Conservation (phyloP, 1,284 basidiomycete genomes). For the Puccinia horiana region DNA sequence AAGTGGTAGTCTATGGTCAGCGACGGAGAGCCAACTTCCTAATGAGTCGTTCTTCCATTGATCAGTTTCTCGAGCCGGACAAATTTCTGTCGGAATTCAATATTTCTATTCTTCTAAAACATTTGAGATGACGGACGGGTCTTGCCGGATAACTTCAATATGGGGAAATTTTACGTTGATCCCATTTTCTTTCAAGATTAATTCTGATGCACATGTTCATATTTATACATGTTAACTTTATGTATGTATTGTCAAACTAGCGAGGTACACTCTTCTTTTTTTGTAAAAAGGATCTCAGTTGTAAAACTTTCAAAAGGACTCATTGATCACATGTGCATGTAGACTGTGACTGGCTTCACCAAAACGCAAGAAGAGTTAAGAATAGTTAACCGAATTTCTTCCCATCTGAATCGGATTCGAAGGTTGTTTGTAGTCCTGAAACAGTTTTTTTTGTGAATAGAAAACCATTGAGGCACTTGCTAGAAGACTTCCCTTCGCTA, state of each 20-base stretch:
- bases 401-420: background rate
- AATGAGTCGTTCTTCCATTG: background rate
- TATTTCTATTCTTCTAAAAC: background rate
- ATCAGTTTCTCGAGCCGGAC: background rate
- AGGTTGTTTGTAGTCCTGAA: no score
- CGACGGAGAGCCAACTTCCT: conserved; percentile 12
- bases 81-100: background rate
- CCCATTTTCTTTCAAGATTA: background rate
- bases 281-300: background rate
- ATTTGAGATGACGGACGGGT: no score
- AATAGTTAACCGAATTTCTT: no score
- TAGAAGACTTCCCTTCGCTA: no score
- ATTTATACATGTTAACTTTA: background rate
- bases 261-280: background rate
- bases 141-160: background rate
- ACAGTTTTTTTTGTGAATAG: no score
- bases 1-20: conserved; percentile 37
- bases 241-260: background rate
- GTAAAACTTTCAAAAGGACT: background rate
- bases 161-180: background rate
- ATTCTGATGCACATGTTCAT: background rate
- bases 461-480: no score
- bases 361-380: background rate
- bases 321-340: background rate
- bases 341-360: background rate